Conservation (phyloP, 108 stramenopile genomes). For the Skeletonema grethae region DNA sequence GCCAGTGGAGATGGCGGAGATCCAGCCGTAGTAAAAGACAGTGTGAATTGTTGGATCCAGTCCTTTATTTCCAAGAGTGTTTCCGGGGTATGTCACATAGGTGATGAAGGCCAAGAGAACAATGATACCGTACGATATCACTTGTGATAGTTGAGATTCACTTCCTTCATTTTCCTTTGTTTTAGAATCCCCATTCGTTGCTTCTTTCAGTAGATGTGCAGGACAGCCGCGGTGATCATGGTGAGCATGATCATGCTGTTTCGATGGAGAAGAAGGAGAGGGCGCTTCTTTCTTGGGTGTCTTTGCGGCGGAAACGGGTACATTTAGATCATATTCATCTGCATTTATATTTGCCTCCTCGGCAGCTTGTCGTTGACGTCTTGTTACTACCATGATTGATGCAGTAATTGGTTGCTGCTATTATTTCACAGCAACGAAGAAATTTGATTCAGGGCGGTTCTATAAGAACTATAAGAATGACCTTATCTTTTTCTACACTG, state of each 20-base stretch:
- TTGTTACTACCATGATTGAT: constrained; percentile 22
- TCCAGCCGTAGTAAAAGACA: constrained; percentile 98
- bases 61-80: constrained; percentile 54
- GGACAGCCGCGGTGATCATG: constrained; percentile 42
- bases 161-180: constrained; percentile 1
- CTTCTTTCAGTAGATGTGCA: constrained; percentile 34
- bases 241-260: constrained; percentile 32
- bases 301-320: constrained; percentile 3
- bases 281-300: constrained; percentile 1
- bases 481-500: no score
- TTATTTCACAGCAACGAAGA: not conserved
- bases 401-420: not conserved
- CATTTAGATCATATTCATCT: constrained; percentile 14
- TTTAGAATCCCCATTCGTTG: not conserved
- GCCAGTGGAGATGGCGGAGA: constrained; percentile 94
- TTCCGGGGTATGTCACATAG: constrained; percentile 51
- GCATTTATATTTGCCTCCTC: constrained; percentile 6
- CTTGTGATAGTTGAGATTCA: constrained; percentile 30
- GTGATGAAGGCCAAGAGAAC: constrained; percentile 46
- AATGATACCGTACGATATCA: constrained; percentile 31
- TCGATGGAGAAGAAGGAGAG: not conserved
- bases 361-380: constrained; percentile 21
- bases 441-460: not conserved
- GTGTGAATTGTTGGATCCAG: constrained; percentile 71
- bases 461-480: not conserved